A percentile compares a stretch with the other conserved stretches of the same genome.
Evolutionary conservation across 345 rosid genomes (phyloP).

Genomic region (Murraya paniculata): DNA sequence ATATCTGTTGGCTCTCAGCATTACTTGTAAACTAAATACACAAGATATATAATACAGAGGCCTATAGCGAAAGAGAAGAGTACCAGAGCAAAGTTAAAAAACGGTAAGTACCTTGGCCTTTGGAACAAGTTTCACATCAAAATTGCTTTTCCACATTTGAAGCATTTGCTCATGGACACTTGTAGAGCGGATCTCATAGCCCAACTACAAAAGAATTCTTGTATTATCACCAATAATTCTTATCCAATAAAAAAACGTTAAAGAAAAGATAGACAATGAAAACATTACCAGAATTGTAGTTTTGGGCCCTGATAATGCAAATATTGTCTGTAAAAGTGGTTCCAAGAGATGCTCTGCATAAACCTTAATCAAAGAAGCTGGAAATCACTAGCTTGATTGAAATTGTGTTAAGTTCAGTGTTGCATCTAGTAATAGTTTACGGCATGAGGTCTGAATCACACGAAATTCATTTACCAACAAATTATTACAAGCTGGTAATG

Average conservation of each 20-base stretch:
- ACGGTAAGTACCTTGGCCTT: conserved; percentile 52
- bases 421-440: neutral
- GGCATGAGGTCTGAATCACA: neutral
- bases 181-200: conserved; percentile 89
- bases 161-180: conserved; percentile 86
- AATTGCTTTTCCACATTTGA: conserved; percentile 68
- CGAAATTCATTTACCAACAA: neutral
- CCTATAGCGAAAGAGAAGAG: neutral
- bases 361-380: conserved; percentile 45
- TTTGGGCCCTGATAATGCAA: conserved; percentile 77
- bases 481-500: neutral
- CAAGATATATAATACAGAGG: neutral
- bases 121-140: conserved; percentile 74
- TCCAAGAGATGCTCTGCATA: conserved; percentile 93
- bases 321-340: conserved; percentile 66
- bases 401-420: neutral
- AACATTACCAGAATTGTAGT: conserved; percentile 66
- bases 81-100: neutral
- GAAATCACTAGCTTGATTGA: conserved; percentile 18
- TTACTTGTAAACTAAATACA: neutral
- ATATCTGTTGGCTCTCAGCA: neutral
- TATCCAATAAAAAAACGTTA: neutral
- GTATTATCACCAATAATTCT: neutral
- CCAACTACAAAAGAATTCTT: conserved; percentile 50
- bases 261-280: neutral